phyloP scores from a whole-genome alignment of 108 stramenopile genomes.

The Epithemia pelagica region DNA sequence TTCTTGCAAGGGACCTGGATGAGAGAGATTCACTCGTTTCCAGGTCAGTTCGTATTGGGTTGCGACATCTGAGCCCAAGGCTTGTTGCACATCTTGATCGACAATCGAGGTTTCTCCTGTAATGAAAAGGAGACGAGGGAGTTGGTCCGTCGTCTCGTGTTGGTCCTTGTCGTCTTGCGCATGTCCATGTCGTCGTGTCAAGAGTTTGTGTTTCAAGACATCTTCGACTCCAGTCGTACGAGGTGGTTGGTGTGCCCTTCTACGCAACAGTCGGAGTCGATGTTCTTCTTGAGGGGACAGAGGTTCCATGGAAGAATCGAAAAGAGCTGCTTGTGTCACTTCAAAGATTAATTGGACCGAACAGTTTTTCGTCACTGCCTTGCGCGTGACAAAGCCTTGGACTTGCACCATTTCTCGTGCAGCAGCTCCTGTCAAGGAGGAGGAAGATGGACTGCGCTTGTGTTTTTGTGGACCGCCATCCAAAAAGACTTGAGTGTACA shows the following conservation, averaged over 20 bases:
- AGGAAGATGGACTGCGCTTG: not conserved
- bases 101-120: not conserved
- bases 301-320: not conserved
- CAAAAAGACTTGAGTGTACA: not conserved
- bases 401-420: not conserved
- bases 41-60: not conserved
- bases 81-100: not conserved
- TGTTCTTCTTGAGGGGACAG: not conserved
- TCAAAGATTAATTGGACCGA: not conserved
- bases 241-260: not conserved
- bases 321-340: not conserved
- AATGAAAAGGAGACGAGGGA: not conserved
- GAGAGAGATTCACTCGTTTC: not conserved
- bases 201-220: not conserved
- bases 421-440: not conserved
- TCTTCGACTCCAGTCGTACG: not conserved
- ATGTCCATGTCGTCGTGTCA: not conserved
- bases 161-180: too few relatives aligned
- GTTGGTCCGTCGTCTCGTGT: too few relatives aligned
- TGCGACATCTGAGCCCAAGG: not conserved
- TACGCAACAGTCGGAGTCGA: not conserved
- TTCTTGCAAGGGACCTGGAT: not conserved
- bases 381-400: not conserved
- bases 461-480: not conserved
- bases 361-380: not conserved